These are phyloP conservation scores for Penicillium sp. DNA, from an alignment of 2,329 filamentous ascomycete genomes.

Conservation along the genomic window DNA sequence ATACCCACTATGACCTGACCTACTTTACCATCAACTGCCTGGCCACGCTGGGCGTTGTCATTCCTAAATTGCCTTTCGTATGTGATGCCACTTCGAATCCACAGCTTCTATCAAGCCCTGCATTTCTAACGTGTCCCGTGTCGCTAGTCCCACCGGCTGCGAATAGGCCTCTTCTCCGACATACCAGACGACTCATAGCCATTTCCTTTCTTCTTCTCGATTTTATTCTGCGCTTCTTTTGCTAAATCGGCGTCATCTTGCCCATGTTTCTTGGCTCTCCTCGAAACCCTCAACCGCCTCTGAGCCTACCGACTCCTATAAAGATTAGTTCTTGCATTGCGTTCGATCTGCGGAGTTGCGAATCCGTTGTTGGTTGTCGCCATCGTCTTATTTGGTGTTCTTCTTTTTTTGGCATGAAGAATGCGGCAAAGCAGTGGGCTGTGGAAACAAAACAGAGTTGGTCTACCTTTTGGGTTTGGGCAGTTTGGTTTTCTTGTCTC, in stretches of 20 bases:
- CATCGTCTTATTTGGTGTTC: slow-evolving; percentile 10
- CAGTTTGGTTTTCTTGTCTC: slow-evolving; percentile 23
- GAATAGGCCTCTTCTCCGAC: slow-evolving; percentile 73
- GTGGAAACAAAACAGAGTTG: slow-evolving; percentile 2
- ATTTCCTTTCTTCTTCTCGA: slow-evolving; percentile 13
- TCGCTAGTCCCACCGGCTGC: slow-evolving; percentile 72
- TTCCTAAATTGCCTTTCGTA: slow-evolving; percentile 95
- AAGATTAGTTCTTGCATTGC: slow-evolving; percentile 27
- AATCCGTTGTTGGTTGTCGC: slow-evolving; percentile 21
- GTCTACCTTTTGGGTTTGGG: slow-evolving; percentile 12
- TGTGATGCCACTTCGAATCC: slow-evolving; percentile 44
- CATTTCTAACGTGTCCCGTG: slow-evolving; percentile 29
- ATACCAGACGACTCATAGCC: slow-evolving; percentile 62
- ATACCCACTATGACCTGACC: slow-evolving; percentile 95
- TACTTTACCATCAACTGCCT: slow-evolving; percentile 98
- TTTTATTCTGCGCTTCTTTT: slow-evolving; percentile 19
- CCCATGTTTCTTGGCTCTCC: slow-evolving; percentile 18
- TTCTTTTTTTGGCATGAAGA: slow-evolving; percentile 22
- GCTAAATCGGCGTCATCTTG: slow-evolving; percentile 24
- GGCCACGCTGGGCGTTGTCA: slow-evolving; percentile 87
- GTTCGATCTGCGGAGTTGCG: slow-evolving; percentile 21
- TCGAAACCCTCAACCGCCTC: slow-evolving; percentile 5
- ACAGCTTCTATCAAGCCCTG: background rate
- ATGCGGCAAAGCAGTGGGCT: slow-evolving; percentile 13
- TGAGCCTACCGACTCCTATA: slow-evolving; percentile 19